A percentile compares a stretch with the other conserved stretches of the same genome.
These are phyloP conservation scores for Fomitopsis schrenkii DNA, from an alignment of 1,284 basidiomycete genomes.

Conservation along the genomic window DNA sequence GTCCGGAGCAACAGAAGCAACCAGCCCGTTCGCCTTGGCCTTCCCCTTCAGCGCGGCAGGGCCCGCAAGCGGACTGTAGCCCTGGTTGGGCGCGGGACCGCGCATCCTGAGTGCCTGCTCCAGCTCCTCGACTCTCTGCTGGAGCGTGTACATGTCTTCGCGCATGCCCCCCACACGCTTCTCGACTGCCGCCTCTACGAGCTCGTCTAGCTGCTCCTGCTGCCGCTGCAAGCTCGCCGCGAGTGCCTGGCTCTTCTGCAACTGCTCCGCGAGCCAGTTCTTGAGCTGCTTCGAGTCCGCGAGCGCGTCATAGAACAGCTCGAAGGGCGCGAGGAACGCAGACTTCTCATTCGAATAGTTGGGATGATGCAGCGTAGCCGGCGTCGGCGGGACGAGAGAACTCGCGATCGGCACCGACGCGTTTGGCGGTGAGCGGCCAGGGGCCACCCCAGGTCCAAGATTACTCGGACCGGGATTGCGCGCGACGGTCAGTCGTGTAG, in stretches of 20 bases:
- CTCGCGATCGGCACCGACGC: slow-evolving; percentile 58
- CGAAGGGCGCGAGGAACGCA: slow-evolving; percentile 74
- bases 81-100: slow-evolving; percentile 10
- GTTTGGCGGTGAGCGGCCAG: slow-evolving; percentile 46
- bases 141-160: slow-evolving; percentile 52
- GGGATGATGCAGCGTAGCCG: slow-evolving; percentile 53
- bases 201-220: slow-evolving; percentile 54
- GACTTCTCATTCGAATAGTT: slow-evolving; percentile 60
- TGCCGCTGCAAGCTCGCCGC: slow-evolving; percentile 47
- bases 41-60: slow-evolving; percentile 23
- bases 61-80: slow-evolving; percentile 20
- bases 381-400: slow-evolving; percentile 62
- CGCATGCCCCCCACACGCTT: slow-evolving; percentile 48
- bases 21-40: slow-evolving; percentile 31
- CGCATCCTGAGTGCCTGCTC: slow-evolving; percentile 21
- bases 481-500: slow-evolving; percentile 57
- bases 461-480: slow-evolving; percentile 23
- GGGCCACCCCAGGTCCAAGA: slow-evolving; percentile 20
- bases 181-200: slow-evolving; percentile 55
- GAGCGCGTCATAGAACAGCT: slow-evolving; percentile 73
- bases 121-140: slow-evolving; percentile 40
- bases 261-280: slow-evolving; percentile 65
- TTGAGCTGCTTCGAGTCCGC: slow-evolving; percentile 72
- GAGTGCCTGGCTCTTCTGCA: slow-evolving; percentile 55
- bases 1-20: slow-evolving; percentile 27